phyloP scores from a whole-genome alignment of 2,329 filamentous ascomycete species.

The Botrytis porri region DNA sequence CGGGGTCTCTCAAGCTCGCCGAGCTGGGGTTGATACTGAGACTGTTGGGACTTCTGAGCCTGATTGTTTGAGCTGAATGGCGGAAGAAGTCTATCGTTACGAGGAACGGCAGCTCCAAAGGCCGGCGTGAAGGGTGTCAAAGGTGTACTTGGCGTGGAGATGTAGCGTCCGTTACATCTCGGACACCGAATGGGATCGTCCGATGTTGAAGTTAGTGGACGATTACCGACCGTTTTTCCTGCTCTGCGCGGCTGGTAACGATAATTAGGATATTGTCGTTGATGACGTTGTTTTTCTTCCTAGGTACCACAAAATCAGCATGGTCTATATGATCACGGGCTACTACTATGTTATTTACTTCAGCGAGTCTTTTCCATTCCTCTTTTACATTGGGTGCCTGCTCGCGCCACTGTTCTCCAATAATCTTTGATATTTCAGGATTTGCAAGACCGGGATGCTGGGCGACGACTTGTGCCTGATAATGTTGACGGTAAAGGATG shows the following conservation, averaged over 20 bases:
- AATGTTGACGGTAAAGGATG: conserved; percentile 93
- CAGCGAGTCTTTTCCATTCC: conserved; percentile 84
- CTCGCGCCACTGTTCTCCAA: conserved; percentile 81
- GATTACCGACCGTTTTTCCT: conserved; percentile 32
- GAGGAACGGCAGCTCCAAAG: conserved; percentile 22
- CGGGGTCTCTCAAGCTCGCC: conserved; percentile 27
- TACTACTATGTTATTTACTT: conserved; percentile 49
- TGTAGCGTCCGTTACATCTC: conserved; percentile 62
- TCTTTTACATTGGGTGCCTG: conserved; percentile 72
- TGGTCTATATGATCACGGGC: not conserved
- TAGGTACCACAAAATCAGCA: conserved; percentile 35
- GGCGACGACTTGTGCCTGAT: conserved; percentile 77
- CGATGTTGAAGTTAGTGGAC: conserved; percentile 34
- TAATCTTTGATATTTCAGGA: conserved; percentile 95
- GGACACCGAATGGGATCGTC: conserved; percentile 59
- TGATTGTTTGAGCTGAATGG: conserved; percentile 24
- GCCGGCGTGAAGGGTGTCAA: conserved; percentile 35
- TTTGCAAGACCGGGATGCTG: conserved; percentile 88
- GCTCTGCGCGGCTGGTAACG: conserved; percentile 72
- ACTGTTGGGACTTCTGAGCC: not conserved
- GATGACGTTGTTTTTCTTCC: conserved; percentile 88
- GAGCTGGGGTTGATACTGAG: conserved; percentile 20
- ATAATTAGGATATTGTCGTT: conserved; percentile 88
- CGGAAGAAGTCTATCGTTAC: conserved; percentile 27
- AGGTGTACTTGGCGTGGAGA: conserved; percentile 38